phyloP scores from a whole-genome alignment of 2,329 filamentous ascomycete genomes.

The Talaromyces sp. region DNA sequence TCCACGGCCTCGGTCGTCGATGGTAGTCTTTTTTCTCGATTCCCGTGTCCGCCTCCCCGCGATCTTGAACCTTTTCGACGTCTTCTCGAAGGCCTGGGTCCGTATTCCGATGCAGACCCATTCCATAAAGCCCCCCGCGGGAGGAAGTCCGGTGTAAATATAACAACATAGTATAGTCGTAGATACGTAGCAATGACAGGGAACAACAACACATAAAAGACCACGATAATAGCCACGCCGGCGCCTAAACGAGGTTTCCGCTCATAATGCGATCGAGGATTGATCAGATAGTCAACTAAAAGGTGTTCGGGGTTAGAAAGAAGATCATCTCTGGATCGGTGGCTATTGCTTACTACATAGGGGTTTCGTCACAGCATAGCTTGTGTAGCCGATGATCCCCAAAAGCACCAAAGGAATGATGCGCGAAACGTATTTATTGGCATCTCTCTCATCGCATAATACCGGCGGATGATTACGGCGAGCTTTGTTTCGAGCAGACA shows the following conservation, averaged over 20 bases:
- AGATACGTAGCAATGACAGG: constrained; percentile 65
- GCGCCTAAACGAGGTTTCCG: constrained; percentile 47
- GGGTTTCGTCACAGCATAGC: constrained; percentile 64
- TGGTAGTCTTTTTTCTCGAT: constrained; percentile 19
- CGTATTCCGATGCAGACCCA: neutral
- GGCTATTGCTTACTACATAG: constrained; percentile 58
- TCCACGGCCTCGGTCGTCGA: constrained; percentile 9
- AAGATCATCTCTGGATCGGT: neutral
- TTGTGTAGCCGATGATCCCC: constrained; percentile 63
- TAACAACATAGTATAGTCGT: constrained; percentile 65
- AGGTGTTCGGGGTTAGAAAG: neutral
- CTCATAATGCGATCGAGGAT: constrained; percentile 38
- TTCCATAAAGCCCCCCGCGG: constrained; percentile 50
- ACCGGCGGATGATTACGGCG: constrained; percentile 6
- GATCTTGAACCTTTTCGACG: constrained; percentile 22
- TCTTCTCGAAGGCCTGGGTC: constrained; percentile 22
- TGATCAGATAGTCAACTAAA: constrained; percentile 68
- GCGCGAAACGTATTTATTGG: constrained; percentile 58
- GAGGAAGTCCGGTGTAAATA: constrained; percentile 67
- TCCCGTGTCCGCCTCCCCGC: constrained; percentile 20
- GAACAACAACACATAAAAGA: constrained; percentile 69
- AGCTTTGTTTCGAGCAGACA: constrained; percentile 11
- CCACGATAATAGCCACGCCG: constrained; percentile 64
- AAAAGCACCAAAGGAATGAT: constrained; percentile 67
- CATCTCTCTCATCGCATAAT: constrained; percentile 34